These are phyloP conservation scores for Fusarium mexicanum DNA, from an alignment of 2,329 filamentous ascomycete species.

Conservation along the genomic window DNA sequence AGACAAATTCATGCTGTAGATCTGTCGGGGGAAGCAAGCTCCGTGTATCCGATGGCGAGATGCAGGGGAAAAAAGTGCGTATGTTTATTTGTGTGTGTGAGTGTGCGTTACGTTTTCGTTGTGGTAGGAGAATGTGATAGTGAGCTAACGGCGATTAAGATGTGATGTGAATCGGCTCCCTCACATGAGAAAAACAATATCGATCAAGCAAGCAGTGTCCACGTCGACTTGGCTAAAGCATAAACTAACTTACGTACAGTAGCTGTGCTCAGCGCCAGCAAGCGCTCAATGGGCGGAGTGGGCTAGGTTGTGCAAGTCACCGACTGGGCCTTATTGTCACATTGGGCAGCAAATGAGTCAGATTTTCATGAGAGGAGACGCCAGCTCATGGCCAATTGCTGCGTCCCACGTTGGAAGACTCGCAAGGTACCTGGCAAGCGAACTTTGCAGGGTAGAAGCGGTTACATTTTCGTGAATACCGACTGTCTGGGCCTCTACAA, in stretches of 20 bases:
- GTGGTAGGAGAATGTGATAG: conserved; percentile 20
- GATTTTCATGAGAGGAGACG: conserved; percentile 10
- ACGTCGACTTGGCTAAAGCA: conserved; percentile 25
- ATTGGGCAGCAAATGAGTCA: conserved; percentile 43
- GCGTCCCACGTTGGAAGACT: conserved; percentile 36
- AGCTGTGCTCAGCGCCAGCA: conserved; percentile 13
- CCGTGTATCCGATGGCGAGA: conserved; percentile 37
- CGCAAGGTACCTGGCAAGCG: conserved; percentile 5
- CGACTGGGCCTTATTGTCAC: conserved; percentile 20
- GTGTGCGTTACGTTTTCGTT: conserved; percentile 17
- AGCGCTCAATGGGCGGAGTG: conserved; percentile 18
- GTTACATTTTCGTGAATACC: conserved; percentile 9
- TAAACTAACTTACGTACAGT: conserved; percentile 23
- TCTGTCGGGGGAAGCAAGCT: conserved; percentile 35
- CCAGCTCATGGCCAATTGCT: conserved; percentile 37
- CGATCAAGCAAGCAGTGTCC: conserved; percentile 16
- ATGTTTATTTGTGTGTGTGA: background rate
- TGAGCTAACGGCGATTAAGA: conserved; percentile 37
- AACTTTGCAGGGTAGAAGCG: conserved; percentile 2
- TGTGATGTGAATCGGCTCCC: conserved; percentile 36
- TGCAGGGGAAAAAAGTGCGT: background rate
- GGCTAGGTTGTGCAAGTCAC: background rate
- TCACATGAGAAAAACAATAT: conserved; percentile 28
- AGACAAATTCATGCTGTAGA: conserved; percentile 39
- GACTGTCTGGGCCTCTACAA: conserved; percentile 14